A percentile compares a stretch with the other conserved stretches of the same genome.
Evolutionary conservation across 257 asterid species (phyloP).

Genomic region (Solanum pennellii): DNA sequence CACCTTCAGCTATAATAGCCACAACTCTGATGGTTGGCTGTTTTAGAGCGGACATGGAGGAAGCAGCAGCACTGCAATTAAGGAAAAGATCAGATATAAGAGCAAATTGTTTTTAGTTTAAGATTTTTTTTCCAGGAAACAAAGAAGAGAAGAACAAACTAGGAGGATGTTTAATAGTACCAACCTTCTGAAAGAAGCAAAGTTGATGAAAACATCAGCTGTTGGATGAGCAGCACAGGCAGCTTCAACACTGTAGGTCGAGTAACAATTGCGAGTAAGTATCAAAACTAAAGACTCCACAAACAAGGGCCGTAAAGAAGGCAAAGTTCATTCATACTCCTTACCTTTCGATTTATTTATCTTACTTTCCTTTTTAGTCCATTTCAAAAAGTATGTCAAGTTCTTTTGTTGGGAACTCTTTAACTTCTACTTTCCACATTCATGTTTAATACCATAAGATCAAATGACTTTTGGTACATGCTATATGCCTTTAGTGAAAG

Average conservation of each 20-base stretch:
- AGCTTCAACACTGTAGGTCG: slow-evolving; percentile 68
- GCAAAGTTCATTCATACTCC: background rate
- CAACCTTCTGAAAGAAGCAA: slow-evolving; percentile 97
- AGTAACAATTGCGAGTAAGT: background rate
- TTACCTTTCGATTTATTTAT: background rate
- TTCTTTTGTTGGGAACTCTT: background rate
- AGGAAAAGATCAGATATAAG: background rate
- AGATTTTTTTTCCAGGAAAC: background rate
- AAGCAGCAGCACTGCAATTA: slow-evolving; percentile 90
- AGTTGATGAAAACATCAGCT: slow-evolving; percentile 97
- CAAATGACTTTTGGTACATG: background rate
- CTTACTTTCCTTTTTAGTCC: background rate
- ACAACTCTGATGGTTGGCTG: slow-evolving; percentile 94
- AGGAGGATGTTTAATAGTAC: background rate
- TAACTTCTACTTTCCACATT: background rate
- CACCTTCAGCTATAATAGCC: slow-evolving; percentile 99
- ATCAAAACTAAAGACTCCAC: background rate
- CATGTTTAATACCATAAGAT: background rate
- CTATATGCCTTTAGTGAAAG: background rate
- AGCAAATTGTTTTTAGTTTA: background rate
- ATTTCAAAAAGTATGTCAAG: background rate
- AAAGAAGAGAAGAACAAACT: background rate
- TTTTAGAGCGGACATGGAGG: slow-evolving; percentile 92
- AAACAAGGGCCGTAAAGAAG: background rate
- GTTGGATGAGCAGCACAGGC: slow-evolving; percentile 97